Percentiles rank a stretch among this genome's conserved stretches.
Conservation (phyloP, 2,329 filamentous ascomycete genomes). For the Colletotrichum eremochloae region DNA sequence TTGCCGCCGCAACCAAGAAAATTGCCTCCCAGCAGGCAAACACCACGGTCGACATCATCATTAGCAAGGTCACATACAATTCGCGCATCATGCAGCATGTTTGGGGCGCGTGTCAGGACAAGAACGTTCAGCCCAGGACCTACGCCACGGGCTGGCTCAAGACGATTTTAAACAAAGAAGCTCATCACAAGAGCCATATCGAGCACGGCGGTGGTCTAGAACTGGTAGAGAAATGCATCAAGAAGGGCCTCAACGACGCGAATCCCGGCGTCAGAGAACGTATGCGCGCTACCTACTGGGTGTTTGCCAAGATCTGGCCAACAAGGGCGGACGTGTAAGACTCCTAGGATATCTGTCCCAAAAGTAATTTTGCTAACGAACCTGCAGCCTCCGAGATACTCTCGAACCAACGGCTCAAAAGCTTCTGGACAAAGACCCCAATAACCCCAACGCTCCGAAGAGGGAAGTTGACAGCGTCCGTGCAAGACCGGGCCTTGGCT, state of each 20-base stretch:
- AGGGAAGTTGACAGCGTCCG: constrained; percentile 64
- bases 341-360: neutral
- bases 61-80: constrained; percentile 84
- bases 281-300: constrained; percentile 89
- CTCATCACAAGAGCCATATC: constrained; percentile 82
- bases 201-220: constrained; percentile 90
- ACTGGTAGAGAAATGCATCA: constrained; percentile 87
- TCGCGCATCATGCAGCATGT: constrained; percentile 88
- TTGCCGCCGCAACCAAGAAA: constrained; percentile 91
- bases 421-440: constrained; percentile 84
- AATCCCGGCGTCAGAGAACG: constrained; percentile 92
- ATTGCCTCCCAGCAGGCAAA: constrained; percentile 90
- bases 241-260: constrained; percentile 87
- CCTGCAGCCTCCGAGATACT: constrained; percentile 77
- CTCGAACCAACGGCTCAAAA: constrained; percentile 85
- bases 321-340: constrained; percentile 79
- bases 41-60: constrained; percentile 81
- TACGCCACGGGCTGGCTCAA: constrained; percentile 87
- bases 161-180: constrained; percentile 83
- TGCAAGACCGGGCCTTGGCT: constrained; percentile 68
- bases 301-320: constrained; percentile 82
- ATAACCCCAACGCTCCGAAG: constrained; percentile 81
- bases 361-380: constrained; percentile 24
- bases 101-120: constrained; percentile 86
- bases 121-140: constrained; percentile 88